Conservation (phyloP, 202 grass and related monocot species). For the Panicum hallii region DNA sequence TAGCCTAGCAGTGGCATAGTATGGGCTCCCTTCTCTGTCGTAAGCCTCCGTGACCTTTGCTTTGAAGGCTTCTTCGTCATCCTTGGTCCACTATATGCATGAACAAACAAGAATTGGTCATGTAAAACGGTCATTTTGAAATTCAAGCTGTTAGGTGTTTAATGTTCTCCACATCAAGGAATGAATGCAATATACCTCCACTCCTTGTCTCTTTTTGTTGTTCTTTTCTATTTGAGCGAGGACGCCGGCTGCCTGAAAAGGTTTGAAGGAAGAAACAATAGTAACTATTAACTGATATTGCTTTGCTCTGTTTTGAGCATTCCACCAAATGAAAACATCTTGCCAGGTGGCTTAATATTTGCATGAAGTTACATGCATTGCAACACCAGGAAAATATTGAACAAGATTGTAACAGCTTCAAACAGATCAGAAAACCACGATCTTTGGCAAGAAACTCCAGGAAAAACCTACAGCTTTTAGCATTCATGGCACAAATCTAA, state of each 20-base stretch:
- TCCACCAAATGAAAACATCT: not conserved
- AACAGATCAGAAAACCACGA: not conserved
- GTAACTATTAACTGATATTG: not conserved
- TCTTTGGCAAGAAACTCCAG: not conserved
- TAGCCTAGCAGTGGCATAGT: slow-evolving; percentile 87
- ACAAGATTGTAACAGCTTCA: not conserved
- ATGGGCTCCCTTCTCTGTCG: slow-evolving; percentile 88
- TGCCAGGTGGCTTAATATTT: not conserved
- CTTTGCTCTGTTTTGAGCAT: not conserved
- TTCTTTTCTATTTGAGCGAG: slow-evolving; percentile 92
- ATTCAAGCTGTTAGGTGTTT: not conserved
- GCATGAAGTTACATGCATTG: not conserved
- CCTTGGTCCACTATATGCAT: slow-evolving; percentile 66
- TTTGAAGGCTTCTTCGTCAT: slow-evolving; percentile 85
- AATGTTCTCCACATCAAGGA: slow-evolving; percentile 6
- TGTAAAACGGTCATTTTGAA: not conserved
- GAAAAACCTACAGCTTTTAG: not conserved
- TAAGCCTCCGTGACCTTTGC: slow-evolving; percentile 74
- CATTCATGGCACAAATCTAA: not conserved
- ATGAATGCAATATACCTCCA: slow-evolving; percentile 60
- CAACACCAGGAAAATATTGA: not conserved
- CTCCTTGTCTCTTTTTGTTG: slow-evolving; percentile 85
- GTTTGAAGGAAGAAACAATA: not conserved
- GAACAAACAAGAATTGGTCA: not conserved
- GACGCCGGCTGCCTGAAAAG: slow-evolving; percentile 89